Evolutionary conservation across 116 monocot species (phyloP).

Genomic region (Papilionanthe hybrid): DNA sequence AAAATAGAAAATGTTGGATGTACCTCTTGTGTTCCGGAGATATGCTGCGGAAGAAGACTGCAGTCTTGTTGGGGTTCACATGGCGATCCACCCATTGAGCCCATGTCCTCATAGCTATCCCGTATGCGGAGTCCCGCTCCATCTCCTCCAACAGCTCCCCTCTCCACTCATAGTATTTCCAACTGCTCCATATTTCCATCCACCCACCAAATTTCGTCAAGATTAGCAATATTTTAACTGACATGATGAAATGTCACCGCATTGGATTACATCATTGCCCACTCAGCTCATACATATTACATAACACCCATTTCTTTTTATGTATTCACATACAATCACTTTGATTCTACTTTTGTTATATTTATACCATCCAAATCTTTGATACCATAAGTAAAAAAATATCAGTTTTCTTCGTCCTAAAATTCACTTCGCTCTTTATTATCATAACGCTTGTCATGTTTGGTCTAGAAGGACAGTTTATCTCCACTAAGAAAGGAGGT

Average conservation of each 20-base stretch:
- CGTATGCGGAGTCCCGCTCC: slow-evolving; percentile 22
- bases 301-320: too few species aligned
- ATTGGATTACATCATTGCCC: too few species aligned
- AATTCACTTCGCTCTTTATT: too few species aligned
- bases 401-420: too few species aligned
- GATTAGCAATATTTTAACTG: not conserved
- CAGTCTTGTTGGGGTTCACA: slow-evolving; percentile 24
- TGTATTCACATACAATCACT: too few species aligned
- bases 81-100: slow-evolving; percentile 32
- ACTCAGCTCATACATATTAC: too few species aligned
- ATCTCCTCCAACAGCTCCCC: slow-evolving; percentile 24
- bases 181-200: slow-evolving; percentile 15
- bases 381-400: too few species aligned
- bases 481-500: too few species aligned
- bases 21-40: slow-evolving; percentile 47
- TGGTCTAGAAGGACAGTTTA: too few species aligned
- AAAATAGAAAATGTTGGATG: not conserved
- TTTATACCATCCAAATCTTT: too few species aligned
- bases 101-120: slow-evolving; percentile 36
- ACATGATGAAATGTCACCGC: not conserved
- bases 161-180: slow-evolving; percentile 20
- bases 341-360: too few species aligned
- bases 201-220: not conserved
- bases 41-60: slow-evolving; percentile 57
- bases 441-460: too few species aligned